phyloP scores from a whole-genome alignment of 306 rosid species.

The Sesbania bispinosa region DNA sequence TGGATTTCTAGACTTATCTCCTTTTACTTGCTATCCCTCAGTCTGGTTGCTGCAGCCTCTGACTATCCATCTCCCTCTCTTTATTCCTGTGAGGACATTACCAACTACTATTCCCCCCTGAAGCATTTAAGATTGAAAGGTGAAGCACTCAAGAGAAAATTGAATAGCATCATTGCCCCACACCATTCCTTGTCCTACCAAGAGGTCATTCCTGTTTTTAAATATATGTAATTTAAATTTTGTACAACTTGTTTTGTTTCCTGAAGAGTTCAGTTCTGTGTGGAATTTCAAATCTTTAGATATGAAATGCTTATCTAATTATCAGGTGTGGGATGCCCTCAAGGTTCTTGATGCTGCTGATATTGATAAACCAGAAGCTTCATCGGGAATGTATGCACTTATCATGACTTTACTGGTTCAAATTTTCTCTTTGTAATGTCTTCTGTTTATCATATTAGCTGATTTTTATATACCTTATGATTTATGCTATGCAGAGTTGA shows the following conservation, averaged over 20 bases:
- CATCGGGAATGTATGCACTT: constrained; percentile 43
- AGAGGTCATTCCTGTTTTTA: constrained; percentile 32
- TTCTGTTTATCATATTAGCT: constrained; percentile 11
- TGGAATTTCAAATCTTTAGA: neutral
- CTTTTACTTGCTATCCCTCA: constrained; percentile 53
- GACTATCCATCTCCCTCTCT: constrained; percentile 35
- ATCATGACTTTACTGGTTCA: no score
- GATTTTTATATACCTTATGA: neutral
- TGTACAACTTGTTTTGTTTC: neutral
- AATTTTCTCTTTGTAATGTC: neutral
- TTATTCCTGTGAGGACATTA: constrained; percentile 55
- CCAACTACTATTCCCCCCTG: constrained; percentile 41
- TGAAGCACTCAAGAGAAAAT: constrained; percentile 45
- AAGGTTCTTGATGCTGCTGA: constrained; percentile 78
- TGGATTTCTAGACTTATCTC: constrained; percentile 48
- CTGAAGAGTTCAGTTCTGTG: neutral
- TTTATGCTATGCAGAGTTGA: constrained; percentile 50
- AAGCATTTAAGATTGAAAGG: constrained; percentile 39
- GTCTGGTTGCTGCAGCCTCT: constrained; percentile 41
- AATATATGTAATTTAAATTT: neutral
- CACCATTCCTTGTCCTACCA: constrained; percentile 62
- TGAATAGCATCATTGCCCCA: constrained; percentile 45
- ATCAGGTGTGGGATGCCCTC: constrained; percentile 74
- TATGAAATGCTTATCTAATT: neutral
- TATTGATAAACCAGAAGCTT: constrained; percentile 52